Percentiles rank a stretch among this genome's conserved stretches.
These are phyloP conservation scores for Obba rivulosa DNA, from an alignment of 768 basidiomycete genomes.

Conservation along the genomic window DNA sequence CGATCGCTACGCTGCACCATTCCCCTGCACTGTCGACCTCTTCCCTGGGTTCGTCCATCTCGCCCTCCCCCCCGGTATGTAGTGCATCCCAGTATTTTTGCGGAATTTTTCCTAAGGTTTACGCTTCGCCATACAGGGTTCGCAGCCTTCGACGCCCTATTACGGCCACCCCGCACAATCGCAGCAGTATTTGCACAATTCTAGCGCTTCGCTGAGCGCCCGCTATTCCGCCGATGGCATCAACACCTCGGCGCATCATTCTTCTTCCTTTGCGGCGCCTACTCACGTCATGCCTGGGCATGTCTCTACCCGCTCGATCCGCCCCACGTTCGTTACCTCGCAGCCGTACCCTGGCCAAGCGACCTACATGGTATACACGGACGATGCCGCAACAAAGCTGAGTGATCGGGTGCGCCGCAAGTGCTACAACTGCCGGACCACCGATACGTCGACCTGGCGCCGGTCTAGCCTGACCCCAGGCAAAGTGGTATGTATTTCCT, in stretches of 20 bases:
- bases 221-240: constrained; percentile 13
- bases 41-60: constrained; percentile 52
- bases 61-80: constrained; percentile 44
- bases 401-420: constrained; percentile 70
- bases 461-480: constrained; percentile 73
- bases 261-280: constrained; percentile 16
- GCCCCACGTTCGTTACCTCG: constrained; percentile 21
- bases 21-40: constrained; percentile 59
- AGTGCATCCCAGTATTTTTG: constrained; percentile 29
- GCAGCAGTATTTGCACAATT: not conserved
- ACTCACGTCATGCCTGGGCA: constrained; percentile 19
- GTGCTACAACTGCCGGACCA: constrained; percentile 84
- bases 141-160: constrained; percentile 20
- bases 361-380: constrained; percentile 49
- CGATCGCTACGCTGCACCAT: constrained; percentile 46
- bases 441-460: constrained; percentile 80
- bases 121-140: constrained; percentile 23
- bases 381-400: constrained; percentile 77
- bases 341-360: constrained; percentile 36
- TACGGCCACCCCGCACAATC: constrained; percentile 11
- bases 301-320: constrained; percentile 17
- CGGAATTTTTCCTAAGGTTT: constrained; percentile 34
- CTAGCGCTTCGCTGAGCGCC: constrained; percentile 5
- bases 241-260: constrained; percentile 12
- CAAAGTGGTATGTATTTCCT: constrained; percentile 51